phyloP scores from a whole-genome alignment of 331 rosid genomes.

The Quercus tomentella region DNA sequence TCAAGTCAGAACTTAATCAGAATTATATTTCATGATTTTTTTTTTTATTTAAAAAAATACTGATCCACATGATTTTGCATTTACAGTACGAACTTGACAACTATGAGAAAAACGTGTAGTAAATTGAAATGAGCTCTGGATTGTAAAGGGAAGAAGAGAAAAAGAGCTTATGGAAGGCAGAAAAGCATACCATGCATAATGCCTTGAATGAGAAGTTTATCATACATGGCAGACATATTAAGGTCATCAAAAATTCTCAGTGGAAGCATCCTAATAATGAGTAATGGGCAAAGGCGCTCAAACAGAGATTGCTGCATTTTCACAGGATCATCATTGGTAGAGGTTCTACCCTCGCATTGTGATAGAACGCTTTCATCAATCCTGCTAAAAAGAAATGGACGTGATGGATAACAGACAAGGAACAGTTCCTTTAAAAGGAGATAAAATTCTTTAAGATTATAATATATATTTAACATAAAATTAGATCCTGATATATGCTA shows the following conservation, averaged over 20 bases:
- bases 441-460: neutral
- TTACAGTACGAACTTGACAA: neutral
- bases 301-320: constrained; percentile 62
- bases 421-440: neutral
- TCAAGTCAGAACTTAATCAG: neutral
- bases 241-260: constrained; percentile 66
- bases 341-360: constrained; percentile 42
- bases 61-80: neutral
- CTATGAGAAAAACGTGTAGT: neutral
- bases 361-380: constrained; percentile 52
- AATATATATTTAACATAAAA: neutral
- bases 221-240: constrained; percentile 58
- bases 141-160: neutral
- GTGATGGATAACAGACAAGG: constrained; percentile 12
- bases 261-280: constrained; percentile 85
- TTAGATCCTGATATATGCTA: neutral
- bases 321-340: constrained; percentile 43
- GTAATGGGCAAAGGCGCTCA: constrained; percentile 88
- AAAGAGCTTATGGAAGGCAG: constrained; percentile 8
- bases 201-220: constrained; percentile 41
- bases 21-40: neutral
- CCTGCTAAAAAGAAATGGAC: constrained; percentile 30
- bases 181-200: constrained; percentile 37
- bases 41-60: neutral
- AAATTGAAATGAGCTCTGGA: neutral